Evolutionary conservation across 208 protist species (phyloP).

Genomic region (Trypanosoma melophagium): DNA sequence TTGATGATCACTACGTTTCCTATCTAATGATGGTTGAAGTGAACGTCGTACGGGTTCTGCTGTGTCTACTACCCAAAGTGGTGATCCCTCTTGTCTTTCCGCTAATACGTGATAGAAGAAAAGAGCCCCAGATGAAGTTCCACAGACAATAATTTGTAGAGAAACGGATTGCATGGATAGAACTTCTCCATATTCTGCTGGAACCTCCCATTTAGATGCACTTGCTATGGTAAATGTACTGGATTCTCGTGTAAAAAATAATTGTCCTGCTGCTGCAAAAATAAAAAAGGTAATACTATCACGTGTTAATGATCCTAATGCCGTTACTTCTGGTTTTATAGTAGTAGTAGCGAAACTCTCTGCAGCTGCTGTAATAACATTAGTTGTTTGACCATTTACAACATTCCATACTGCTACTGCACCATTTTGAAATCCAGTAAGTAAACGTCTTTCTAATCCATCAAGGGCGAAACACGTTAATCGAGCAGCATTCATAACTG

Average conservation of each 20-base stretch:
- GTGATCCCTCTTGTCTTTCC: constrained; percentile 72
- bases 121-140: constrained; percentile 66
- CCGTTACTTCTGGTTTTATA: constrained; percentile 47
- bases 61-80: constrained; percentile 60
- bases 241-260: constrained; percentile 61
- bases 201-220: constrained; percentile 52
- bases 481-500: constrained; percentile 47
- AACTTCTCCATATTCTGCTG: constrained; percentile 52
- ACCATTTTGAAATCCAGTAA: constrained; percentile 79
- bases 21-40: constrained; percentile 7
- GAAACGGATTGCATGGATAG: constrained; percentile 47
- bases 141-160: constrained; percentile 64
- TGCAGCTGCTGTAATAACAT: constrained; percentile 53
- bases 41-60: constrained; percentile 4
- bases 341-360: constrained; percentile 15
- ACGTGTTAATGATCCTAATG: constrained; percentile 66
- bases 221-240: constrained; percentile 64
- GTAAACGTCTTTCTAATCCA: constrained; percentile 56
- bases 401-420: constrained; percentile 81
- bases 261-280: constrained; percentile 43
- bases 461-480: constrained; percentile 57
- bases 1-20: constrained; percentile 7
- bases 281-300: constrained; percentile 63
- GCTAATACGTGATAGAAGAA: constrained; percentile 75
- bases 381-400: constrained; percentile 77